Evolutionary conservation across 208 protist species (phyloP), one percentile per base, ranked within the genome.

Genomic region (Naegleria lovaniensis): DNA sequence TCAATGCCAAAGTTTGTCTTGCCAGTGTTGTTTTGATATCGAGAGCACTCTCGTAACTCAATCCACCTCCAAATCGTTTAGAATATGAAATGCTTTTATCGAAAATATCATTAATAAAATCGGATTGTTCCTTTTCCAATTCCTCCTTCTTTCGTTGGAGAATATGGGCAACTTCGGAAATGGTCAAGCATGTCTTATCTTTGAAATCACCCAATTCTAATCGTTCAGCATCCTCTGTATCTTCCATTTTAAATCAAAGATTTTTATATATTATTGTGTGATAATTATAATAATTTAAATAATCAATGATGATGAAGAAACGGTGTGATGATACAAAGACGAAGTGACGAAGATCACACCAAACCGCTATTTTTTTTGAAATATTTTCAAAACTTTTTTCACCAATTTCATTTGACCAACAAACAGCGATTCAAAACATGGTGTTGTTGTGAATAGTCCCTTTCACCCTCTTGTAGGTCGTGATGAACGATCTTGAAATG

Each of bases 171-270:
- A 85, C 83, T 85, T 85, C 83, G 39, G 83, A 39, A 29, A 39
- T 48, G 6, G 83, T 48, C 16, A 85, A 48, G 29, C 83, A 85
- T 7, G 39, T 16, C 25, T 16, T 48, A 51, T 85, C 40, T 48
- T 85, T 48, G n/a, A 85, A 85, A 85, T 85, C 83, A 51, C 83
- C 83, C 15, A 85, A 43, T 16, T 85, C n/a, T 48, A 85, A 85
- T 29, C 16, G 11, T n/a, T 40, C 33, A 29, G 83, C n/a, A 85
- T 48, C 83, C 48, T 85, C 83, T 29, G 7, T 40, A 13, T 40
- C 40, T 29, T 67, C 55, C 22, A 67, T 29, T 29, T 67, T 67
- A 67, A 22, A 48, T 48, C 7, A 48, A 48, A 9, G 43, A 48
- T 48, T n/a, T n/a, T n/a, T n/a, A n/a, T n/a, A n/a, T n/a, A n/a